Evolutionary conservation across 2,329 filamentous ascomycete species (phyloP).

Genomic region (Ophiosphaerella narmari): DNA sequence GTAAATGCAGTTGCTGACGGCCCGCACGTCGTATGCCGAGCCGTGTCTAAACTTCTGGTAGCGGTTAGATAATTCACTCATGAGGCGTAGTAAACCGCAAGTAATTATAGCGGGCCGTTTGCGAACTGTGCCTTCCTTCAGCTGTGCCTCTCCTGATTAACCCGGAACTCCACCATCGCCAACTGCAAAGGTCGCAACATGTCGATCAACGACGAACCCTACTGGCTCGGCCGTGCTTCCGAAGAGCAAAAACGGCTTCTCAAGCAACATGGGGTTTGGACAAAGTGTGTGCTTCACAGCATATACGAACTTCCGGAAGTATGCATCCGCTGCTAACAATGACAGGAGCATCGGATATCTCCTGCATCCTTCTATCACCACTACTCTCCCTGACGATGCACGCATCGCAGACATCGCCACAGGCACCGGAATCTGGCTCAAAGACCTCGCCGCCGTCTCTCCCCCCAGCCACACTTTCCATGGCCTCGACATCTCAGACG

Average conservation of each 20-base stretch:
- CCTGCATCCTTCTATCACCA: conserved; percentile 26
- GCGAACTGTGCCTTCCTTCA: not conserved
- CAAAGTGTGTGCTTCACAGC: conserved; percentile 15
- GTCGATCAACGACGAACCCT: conserved; percentile 23
- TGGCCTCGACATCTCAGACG: conserved; percentile 36
- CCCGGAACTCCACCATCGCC: not conserved
- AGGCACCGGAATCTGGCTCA: conserved; percentile 39
- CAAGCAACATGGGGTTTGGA: conserved; percentile 34
- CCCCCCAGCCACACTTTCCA: conserved; percentile 28
- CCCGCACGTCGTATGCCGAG: no score
- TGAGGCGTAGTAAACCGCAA: no score
- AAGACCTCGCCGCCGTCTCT: conserved; percentile 22
- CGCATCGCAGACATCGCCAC: conserved; percentile 38
- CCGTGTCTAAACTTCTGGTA: no score
- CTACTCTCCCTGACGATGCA: conserved; percentile 21
- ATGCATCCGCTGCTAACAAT: not conserved
- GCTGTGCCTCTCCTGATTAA: not conserved
- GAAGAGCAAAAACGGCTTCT: conserved; percentile 34
- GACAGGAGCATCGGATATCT: conserved; percentile 32
- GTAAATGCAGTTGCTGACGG: no score
- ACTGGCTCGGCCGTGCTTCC: conserved; percentile 34
- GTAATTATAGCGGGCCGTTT: no score
- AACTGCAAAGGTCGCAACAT: not conserved
- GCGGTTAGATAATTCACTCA: no score
- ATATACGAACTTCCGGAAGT: not conserved